Evolutionary conservation across 108 stramenopile genomes (phyloP), one percentile per base, ranked within the genome.

Genomic region (Mediolabrus comicus): DNA sequence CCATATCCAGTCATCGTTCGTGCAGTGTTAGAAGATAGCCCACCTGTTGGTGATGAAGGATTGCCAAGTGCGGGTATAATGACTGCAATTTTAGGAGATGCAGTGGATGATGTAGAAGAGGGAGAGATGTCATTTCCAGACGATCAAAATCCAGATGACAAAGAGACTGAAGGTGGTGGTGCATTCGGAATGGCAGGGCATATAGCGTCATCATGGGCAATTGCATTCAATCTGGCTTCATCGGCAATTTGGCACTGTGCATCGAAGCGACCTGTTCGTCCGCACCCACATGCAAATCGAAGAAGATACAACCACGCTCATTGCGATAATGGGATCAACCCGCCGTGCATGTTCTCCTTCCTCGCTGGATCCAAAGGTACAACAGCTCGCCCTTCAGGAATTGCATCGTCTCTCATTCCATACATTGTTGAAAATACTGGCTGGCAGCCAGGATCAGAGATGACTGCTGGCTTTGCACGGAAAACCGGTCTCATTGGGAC

Each of bases 161-260:
- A n/a, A 26, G 16, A 58, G 33, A 43, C 17, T 16, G 65, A 66
- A 49, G 38, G 3, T 41, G 71, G 56, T 17, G 73, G 73, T 53
- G 52, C 73, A 0, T 79, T 79, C 29, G 80, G 80, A 7, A 81
- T 81, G 80, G 80, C 80, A n/a, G 80, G 80, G n/a, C 80, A 81
- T 35, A 22, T 72, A 16, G 80, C 75, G 0, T 49, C 67, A 33
- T 71, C 80, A 24, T 81, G 80, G 79, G 67, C 33, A 25, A 63
- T 81, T 29, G 66, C 80, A 13, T 81, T 81, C 30, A 59, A 68
- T 19, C 31, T 81, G 46, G 74, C 72, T 11, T 53, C 69, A 32
- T 27, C 61, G 5, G 75, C 71, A 56, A 41, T 81, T 39, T 51
- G 41, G 65, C 54, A 76, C 49, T 81, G 80, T 56, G 16, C 38